Conservation (phyloP, 352 stramenopile species). For the Phytophthora cryptogea region DNA sequence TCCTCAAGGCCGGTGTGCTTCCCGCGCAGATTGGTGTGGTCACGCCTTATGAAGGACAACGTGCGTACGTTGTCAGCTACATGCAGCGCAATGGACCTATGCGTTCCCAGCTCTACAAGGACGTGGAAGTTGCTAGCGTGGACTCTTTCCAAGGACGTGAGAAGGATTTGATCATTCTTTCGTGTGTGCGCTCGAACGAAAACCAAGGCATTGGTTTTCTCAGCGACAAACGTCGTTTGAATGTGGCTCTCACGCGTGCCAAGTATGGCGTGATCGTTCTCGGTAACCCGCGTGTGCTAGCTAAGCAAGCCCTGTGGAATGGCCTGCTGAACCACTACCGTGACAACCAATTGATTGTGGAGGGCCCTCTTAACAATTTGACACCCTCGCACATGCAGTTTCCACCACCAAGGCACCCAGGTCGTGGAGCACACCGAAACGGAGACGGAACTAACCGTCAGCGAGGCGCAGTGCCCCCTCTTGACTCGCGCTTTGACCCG, state of each 20-base stretch:
- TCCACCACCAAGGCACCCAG: constrained; percentile 64
- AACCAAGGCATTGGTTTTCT: constrained; percentile 99
- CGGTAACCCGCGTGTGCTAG: constrained; percentile 97
- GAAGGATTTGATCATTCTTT: constrained; percentile 99
- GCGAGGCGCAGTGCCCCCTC: constrained; percentile 60
- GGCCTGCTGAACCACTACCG: constrained; percentile 97
- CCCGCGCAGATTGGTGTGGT: constrained; percentile 95
- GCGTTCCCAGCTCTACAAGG: constrained; percentile 94
- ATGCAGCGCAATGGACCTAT: constrained; percentile 96
- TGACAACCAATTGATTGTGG: constrained; percentile 94
- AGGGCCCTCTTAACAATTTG: constrained; percentile 97
- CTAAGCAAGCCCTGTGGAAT: constrained; percentile 98
- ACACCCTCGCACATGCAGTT: constrained; percentile 98
- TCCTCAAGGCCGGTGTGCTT: constrained; percentile 93
- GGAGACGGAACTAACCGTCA: constrained; percentile 46
- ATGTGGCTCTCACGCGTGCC: constrained; percentile 98
- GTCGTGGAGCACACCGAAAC: constrained; percentile 38
- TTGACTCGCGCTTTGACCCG: constrained; percentile 87
- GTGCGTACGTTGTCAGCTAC: constrained; percentile 98
- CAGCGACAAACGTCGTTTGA: constrained; percentile 97
- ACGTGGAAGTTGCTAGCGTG: constrained; percentile 98
- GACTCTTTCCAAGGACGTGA: constrained; percentile 99
- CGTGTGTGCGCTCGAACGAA: constrained; percentile 99
- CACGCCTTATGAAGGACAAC: constrained; percentile 98
- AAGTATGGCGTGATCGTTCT: constrained; percentile 99